Evolutionary conservation across 2,329 filamentous ascomycete genomes (phyloP).

Genomic region (Aspergillus arachidicola): DNA sequence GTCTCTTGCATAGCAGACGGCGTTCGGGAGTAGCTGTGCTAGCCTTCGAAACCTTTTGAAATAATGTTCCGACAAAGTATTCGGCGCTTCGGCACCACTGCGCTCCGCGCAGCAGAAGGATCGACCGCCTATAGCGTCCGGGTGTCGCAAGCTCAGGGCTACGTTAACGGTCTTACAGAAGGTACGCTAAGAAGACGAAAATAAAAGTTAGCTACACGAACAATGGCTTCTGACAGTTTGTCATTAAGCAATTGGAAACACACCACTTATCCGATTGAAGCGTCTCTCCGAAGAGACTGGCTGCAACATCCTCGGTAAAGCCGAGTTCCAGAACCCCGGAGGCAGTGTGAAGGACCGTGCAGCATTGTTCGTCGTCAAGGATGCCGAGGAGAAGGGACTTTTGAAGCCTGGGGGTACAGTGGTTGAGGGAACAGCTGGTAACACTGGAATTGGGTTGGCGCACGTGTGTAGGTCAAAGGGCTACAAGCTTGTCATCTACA

Average conservation of each 20-base stretch:
- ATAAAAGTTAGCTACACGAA: background rate
- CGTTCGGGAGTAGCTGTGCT: slow-evolving; percentile 3
- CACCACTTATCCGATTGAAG: slow-evolving; percentile 88
- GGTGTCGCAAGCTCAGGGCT: slow-evolving; percentile 77
- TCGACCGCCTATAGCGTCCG: slow-evolving; percentile 65
- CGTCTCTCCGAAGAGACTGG: slow-evolving; percentile 85
- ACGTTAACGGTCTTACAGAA: slow-evolving; percentile 77
- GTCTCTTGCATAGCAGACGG: slow-evolving; percentile 1
- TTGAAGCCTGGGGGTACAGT: slow-evolving; percentile 87
- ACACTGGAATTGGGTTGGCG: slow-evolving; percentile 95
- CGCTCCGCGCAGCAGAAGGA: slow-evolving; percentile 57
- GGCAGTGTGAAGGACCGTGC: slow-evolving; percentile 96
- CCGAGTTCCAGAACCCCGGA: slow-evolving; percentile 98
- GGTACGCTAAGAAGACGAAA: slow-evolving; percentile 55
- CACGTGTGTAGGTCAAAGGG: slow-evolving; percentile 92
- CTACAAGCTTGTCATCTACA: slow-evolving; percentile 97
- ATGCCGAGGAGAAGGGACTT: slow-evolving; percentile 86
- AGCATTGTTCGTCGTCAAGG: slow-evolving; percentile 87
- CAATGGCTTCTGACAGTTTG: background rate
- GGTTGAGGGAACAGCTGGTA: slow-evolving; percentile 94
- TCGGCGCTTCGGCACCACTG: slow-evolving; percentile 68
- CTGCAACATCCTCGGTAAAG: slow-evolving; percentile 93
- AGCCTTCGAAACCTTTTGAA: slow-evolving; percentile 18
- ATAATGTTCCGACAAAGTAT: slow-evolving; percentile 71
- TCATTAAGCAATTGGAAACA: slow-evolving; percentile 86